Evolutionary conservation across 2,329 filamentous ascomycete species (phyloP).

Genomic region (Epichloe sp.): DNA sequence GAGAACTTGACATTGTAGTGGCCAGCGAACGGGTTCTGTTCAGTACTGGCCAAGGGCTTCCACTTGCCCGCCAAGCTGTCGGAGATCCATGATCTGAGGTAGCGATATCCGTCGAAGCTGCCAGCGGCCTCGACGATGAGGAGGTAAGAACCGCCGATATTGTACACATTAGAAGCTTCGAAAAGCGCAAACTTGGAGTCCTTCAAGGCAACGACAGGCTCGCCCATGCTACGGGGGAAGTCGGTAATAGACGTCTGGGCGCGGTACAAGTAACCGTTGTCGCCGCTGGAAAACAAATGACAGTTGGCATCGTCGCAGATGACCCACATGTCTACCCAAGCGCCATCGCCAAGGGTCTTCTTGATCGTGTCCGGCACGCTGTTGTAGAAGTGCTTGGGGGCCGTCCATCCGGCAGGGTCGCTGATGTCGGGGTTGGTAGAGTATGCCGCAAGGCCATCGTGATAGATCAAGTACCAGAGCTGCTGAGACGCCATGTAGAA

Average conservation of each 20-base stretch:
- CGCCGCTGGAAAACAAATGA: slow-evolving; percentile 56
- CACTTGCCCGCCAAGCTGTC: slow-evolving; percentile 41
- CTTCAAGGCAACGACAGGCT: slow-evolving; percentile 35
- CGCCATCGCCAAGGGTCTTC: slow-evolving; percentile 38
- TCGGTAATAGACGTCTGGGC: slow-evolving; percentile 47
- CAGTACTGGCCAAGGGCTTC: slow-evolving; percentile 42
- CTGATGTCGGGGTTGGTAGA: slow-evolving; percentile 2
- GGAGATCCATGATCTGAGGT: slow-evolving; percentile 55
- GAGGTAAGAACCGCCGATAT: slow-evolving; percentile 43
- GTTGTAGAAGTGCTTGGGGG: not conserved
- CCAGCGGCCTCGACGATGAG: slow-evolving; percentile 57
- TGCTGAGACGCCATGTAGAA: not conserved
- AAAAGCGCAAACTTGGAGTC: slow-evolving; percentile 40
- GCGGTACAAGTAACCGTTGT: slow-evolving; percentile 55
- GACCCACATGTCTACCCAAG: slow-evolving; percentile 46
- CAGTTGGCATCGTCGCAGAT: slow-evolving; percentile 48
- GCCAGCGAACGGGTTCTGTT: slow-evolving; percentile 50
- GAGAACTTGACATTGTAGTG: slow-evolving; percentile 38
- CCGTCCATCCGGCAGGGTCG: not conserved
- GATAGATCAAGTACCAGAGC: slow-evolving; percentile 1
- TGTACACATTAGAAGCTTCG: slow-evolving; percentile 56
- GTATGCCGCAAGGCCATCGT: not conserved
- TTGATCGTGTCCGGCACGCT: slow-evolving; percentile 9
- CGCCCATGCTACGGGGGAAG: slow-evolving; percentile 50
- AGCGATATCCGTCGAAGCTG: slow-evolving; percentile 33